A percentile compares a stretch with the other conserved stretches of the same genome.
phyloP scores from a whole-genome alignment of 805 yeast genomes.

The Spathaspora girioi region DNA sequence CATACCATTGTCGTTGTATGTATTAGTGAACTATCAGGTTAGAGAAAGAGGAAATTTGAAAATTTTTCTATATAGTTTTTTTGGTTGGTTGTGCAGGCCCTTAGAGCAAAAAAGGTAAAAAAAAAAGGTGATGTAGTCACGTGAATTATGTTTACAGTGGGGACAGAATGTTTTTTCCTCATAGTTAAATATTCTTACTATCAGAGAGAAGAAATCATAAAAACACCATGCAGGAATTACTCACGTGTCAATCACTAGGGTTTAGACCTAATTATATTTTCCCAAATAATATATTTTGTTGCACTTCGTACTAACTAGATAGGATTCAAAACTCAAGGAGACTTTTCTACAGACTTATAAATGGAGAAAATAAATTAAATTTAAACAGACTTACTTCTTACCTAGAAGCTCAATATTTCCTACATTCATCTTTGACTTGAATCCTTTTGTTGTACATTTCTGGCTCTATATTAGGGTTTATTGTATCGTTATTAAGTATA shows the following conservation, averaged over 20 bases:
- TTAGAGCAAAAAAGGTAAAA: not conserved
- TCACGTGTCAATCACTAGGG: conserved; percentile 1
- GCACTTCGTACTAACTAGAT: too few species aligned
- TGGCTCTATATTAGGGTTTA: too few species aligned
- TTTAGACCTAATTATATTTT: not conserved
- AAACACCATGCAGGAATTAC: not conserved
- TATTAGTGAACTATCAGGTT: not conserved
- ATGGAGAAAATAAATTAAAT: too few species aligned
- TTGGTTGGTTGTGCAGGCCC: not conserved
- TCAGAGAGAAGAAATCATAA: not conserved
- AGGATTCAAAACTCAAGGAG: too few species aligned
- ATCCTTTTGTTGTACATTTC: too few species aligned
- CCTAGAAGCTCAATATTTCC: too few species aligned
- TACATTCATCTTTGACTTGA: too few species aligned
- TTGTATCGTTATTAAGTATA: too few species aligned
- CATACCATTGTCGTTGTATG: conserved; percentile 3
- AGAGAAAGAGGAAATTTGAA: not conserved
- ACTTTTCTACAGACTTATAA: too few species aligned
- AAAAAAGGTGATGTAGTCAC: not conserved
- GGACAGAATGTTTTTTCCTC: not conserved
- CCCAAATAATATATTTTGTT: too few species aligned
- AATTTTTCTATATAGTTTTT: not conserved
- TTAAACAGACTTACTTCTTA: too few species aligned
- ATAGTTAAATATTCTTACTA: not conserved
- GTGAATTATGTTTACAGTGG: not conserved